Conservation (phyloP, 2,329 filamentous ascomycete genomes). For the Trichoderma simmonsii region DNA sequence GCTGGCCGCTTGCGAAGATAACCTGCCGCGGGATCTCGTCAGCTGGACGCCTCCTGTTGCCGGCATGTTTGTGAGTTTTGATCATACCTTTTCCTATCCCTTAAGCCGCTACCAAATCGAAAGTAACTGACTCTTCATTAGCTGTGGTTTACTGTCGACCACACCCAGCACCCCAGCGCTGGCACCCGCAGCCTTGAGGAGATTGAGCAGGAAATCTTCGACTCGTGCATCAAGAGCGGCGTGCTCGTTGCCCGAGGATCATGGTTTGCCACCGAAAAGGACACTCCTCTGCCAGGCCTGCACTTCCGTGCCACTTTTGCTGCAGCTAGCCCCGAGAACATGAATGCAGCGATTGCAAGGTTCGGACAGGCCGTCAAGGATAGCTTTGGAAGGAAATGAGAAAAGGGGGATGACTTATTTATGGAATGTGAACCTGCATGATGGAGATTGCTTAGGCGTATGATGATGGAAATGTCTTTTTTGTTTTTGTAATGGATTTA, state of each 20-base stretch:
- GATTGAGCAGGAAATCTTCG: conserved; percentile 85
- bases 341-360: conserved; percentile 68
- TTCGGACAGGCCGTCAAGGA: conserved; percentile 72
- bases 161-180: conserved; percentile 61
- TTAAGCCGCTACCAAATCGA: no score
- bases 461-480: neutral
- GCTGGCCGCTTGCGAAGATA: conserved; percentile 73
- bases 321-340: conserved; percentile 67
- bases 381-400: conserved; percentile 43
- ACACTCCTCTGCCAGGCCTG: conserved; percentile 58
- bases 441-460: neutral
- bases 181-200: conserved; percentile 52
- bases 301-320: conserved; percentile 93
- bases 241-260: conserved; percentile 80
- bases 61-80: conserved; percentile 82
- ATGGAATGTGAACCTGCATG: neutral
- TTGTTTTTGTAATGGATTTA: neutral
- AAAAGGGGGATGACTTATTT: neutral
- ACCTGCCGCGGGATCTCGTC: conserved; percentile 70
- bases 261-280: conserved; percentile 82
- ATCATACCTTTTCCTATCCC: no score
- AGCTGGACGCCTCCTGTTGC: conserved; percentile 77
- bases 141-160: conserved; percentile 72
- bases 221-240: conserved; percentile 68
- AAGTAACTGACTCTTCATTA: conserved; percentile 28